These are phyloP conservation scores for Erysimum pusillum DNA, from an alignment of 441 rosid species.

Conservation along the genomic window DNA sequence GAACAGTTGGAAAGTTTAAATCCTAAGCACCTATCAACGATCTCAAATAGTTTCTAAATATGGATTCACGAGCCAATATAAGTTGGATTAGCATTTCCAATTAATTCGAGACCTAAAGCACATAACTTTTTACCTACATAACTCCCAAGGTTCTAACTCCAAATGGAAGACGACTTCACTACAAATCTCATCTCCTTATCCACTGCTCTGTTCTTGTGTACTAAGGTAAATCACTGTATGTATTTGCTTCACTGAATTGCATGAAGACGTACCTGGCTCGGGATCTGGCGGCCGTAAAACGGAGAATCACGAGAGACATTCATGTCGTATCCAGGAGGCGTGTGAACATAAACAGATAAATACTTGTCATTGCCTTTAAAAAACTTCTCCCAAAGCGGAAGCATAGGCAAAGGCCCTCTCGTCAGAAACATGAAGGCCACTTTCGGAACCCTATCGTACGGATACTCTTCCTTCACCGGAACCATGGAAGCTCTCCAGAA, in stretches of 20 bases:
- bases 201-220: constrained; percentile 23
- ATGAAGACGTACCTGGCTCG: constrained; percentile 68
- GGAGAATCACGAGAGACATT: constrained; percentile 70
- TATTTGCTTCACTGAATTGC: neutral
- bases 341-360: constrained; percentile 76
- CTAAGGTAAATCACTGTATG: constrained; percentile 3
- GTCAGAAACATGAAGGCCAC: constrained; percentile 95
- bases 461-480: constrained; percentile 69
- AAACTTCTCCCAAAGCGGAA: constrained; percentile 95
- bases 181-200: constrained; percentile 19
- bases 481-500: constrained; percentile 91
- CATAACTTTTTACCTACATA: neutral
- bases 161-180: constrained; percentile 11
- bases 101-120: neutral
- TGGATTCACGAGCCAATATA: neutral
- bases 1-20: neutral
- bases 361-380: constrained; percentile 69
- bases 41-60: neutral
- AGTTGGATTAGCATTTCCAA: neutral
- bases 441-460: constrained; percentile 71
- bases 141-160: neutral
- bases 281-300: constrained; percentile 78
- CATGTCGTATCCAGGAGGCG: constrained; percentile 61
- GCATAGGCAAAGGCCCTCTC: constrained; percentile 83
- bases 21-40: neutral